phyloP scores from a whole-genome alignment of 257 asterid genomes.

The Przewalskia tangutica region DNA sequence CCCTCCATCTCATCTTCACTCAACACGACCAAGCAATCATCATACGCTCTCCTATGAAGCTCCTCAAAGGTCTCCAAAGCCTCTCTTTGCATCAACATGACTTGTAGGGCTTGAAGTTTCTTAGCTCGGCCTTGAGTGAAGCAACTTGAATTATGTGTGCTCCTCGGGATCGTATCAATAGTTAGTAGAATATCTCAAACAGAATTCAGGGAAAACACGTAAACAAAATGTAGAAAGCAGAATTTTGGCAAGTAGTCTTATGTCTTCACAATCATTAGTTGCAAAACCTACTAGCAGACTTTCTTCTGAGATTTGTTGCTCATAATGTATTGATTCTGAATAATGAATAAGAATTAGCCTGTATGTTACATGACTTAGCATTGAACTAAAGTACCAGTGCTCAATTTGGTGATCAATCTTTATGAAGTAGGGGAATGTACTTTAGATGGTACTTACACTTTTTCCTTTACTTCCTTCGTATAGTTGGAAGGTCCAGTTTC shows the following conservation, averaged over 20 bases:
- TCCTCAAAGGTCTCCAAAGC: no score
- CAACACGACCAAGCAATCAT: no score
- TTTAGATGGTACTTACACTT: neutral
- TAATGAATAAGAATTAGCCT: neutral
- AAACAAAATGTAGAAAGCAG: neutral
- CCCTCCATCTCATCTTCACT: no score
- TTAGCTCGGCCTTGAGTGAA: no score
- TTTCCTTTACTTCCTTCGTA: neutral
- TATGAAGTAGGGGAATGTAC: neutral
- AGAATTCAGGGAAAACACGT: neutral
- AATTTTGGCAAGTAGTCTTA: neutral
- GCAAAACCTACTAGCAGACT: neutral
- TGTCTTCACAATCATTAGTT: neutral
- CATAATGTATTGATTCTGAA: neutral
- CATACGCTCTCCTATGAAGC: no score
- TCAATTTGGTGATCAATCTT: neutral
- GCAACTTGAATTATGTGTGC: no score
- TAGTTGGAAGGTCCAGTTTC: constrained; percentile 83
- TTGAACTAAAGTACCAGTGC: neutral
- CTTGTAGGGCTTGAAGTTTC: no score
- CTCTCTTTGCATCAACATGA: no score
- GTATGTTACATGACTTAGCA: neutral
- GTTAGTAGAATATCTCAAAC: neutral
- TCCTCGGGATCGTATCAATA: no score
- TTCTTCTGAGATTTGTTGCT: neutral